A percentile compares a stretch with the other conserved stretches of the same genome.
phyloP scores from a whole-genome alignment of 2,329 filamentous ascomycete genomes.

The Penicillium sp. region DNA sequence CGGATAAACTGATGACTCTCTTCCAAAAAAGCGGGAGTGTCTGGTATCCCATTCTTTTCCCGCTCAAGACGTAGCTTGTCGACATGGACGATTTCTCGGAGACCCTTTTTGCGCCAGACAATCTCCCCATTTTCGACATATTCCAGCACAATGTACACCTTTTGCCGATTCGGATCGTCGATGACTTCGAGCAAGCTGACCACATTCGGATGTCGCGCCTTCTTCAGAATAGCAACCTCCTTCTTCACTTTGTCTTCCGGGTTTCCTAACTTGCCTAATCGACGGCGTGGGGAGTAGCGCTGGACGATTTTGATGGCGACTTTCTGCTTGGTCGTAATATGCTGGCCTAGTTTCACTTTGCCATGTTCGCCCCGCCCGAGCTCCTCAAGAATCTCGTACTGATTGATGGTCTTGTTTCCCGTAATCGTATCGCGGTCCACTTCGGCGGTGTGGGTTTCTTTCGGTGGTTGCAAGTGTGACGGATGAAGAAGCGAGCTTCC shows the following conservation, averaged over 20 bases:
- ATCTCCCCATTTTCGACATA: conserved; percentile 94
- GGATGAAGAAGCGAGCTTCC: conserved; percentile 66
- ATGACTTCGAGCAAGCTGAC: conserved; percentile 95
- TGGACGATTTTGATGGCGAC: conserved; percentile 99
- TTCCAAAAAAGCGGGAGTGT: conserved; percentile 55
- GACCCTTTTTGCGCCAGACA: conserved; percentile 84
- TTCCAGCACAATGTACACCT: conserved; percentile 97
- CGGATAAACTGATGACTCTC: conserved; percentile 44
- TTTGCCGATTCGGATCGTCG: conserved; percentile 91
- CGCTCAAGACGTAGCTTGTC: conserved; percentile 76
- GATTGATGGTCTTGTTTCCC: conserved; percentile 93
- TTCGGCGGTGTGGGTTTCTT: conserved; percentile 85
- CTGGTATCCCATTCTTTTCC: conserved; percentile 69
- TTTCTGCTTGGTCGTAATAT: conserved; percentile 68
- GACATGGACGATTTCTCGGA: conserved; percentile 74
- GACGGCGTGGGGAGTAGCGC: conserved; percentile 86
- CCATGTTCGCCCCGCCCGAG: conserved; percentile 94
- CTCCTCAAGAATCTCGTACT: conserved; percentile 95
- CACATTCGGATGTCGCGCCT: conserved; percentile 95
- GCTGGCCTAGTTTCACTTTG: conserved; percentile 92
- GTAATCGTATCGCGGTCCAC: conserved; percentile 86
- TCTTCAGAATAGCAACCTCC: conserved; percentile 97
- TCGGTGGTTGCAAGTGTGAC: conserved; percentile 66
- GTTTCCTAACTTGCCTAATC: conserved; percentile 71
- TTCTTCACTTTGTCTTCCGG: conserved; percentile 75